Percentiles rank a stretch among this genome's conserved stretches.
These are phyloP conservation scores for Lepidium aucheri DNA, from an alignment of 345 rosid genomes.

Conservation along the genomic window DNA sequence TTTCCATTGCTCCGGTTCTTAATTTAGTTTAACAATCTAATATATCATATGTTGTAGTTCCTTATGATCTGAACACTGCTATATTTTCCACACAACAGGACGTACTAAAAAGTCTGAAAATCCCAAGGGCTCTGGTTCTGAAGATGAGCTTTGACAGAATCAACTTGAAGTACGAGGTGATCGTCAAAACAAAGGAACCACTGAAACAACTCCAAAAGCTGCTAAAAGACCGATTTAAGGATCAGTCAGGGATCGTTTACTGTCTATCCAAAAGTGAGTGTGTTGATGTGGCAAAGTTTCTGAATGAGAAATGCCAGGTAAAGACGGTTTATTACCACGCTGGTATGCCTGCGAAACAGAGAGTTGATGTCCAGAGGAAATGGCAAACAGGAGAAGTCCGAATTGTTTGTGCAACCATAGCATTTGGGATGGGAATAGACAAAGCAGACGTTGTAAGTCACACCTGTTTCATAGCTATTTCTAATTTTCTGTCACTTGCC, in stretches of 20 bases:
- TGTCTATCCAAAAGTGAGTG: constrained; percentile 90
- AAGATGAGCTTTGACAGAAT: constrained; percentile 93
- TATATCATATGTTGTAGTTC: background rate
- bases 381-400: constrained; percentile 82
- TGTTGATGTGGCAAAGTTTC: constrained; percentile 60
- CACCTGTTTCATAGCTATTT: background rate
- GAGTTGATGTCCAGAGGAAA: constrained; percentile 70
- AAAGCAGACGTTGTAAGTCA: constrained; percentile 84
- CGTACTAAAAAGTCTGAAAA: constrained; percentile 62
- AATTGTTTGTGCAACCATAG: constrained; percentile 82
- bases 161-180: constrained; percentile 81
- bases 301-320: constrained; percentile 66
- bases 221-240: constrained; percentile 50
- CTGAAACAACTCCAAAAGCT: constrained; percentile 80
- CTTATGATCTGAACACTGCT: constrained; percentile 1
- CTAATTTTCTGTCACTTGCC: background rate
- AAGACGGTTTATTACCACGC: constrained; percentile 76
- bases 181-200: constrained; percentile 62
- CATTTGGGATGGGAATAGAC: constrained; percentile 99
- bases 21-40: background rate
- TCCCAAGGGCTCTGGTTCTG: constrained; percentile 68
- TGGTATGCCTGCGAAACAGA: constrained; percentile 63
- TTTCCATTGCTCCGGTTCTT: background rate
- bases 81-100: constrained; percentile 45
- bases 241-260: constrained; percentile 76